Evolutionary conservation across 106 monocot species (phyloP).

Genomic region (Narthecium ossifragum): DNA sequence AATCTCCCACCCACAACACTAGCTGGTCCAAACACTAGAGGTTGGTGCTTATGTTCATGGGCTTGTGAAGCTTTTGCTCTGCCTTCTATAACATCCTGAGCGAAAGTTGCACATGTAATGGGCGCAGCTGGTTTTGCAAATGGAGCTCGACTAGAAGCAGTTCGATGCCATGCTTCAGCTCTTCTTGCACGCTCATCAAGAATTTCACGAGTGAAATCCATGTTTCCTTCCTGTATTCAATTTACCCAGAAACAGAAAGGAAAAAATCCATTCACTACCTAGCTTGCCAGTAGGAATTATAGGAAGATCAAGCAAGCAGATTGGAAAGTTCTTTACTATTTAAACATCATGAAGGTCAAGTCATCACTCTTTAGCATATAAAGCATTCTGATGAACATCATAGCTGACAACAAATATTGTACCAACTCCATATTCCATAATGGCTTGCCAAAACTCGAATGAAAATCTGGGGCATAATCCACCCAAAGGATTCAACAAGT

Average conservation of each 20-base stretch:
- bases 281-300: no score
- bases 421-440: no score
- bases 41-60: conserved; percentile 87
- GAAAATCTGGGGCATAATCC: no score
- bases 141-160: conserved; percentile 48
- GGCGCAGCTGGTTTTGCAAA: conserved; percentile 67
- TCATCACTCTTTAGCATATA: no score
- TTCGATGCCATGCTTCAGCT: conserved; percentile 74
- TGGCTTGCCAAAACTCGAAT: no score
- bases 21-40: conserved; percentile 86
- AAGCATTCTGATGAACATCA: no score
- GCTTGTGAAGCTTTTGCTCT: conserved; percentile 66
- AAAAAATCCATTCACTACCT: no score
- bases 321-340: no score
- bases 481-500: no score
- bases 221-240: conserved; percentile 52
- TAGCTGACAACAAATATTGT: no score
- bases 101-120: conserved; percentile 93
- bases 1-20: conserved; percentile 65
- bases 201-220: conserved; percentile 53
- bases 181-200: conserved; percentile 69
- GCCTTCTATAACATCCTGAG: conserved; percentile 99
- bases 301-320: no score
- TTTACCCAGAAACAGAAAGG: neutral
- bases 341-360: no score